Percentiles rank a stretch among this genome's conserved stretches.
phyloP scores from a whole-genome alignment of 129 eudicot genomes.

The Apium graveolens region DNA sequence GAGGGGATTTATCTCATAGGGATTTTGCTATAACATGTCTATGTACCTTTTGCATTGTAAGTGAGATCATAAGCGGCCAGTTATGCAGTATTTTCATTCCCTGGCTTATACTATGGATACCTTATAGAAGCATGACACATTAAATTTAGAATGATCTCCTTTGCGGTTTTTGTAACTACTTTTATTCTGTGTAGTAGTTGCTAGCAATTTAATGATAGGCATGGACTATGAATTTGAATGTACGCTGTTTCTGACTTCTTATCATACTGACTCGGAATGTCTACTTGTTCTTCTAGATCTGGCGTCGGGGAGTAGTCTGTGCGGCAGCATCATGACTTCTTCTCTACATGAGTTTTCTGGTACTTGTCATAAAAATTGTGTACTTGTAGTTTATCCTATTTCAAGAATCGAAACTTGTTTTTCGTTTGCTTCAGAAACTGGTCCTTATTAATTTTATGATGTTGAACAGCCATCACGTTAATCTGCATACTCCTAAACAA shows the following conservation, averaged over 20 bases:
- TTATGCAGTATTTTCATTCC: not conserved
- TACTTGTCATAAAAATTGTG: not conserved
- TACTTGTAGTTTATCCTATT: not conserved
- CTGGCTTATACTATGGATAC: not conserved
- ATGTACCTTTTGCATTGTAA: not conserved
- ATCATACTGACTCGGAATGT: slow-evolving; percentile 5
- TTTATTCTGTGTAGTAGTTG: not conserved
- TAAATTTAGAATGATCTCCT: not conserved
- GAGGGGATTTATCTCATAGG: not conserved
- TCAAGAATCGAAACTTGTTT: not conserved
- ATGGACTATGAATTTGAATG: not conserved
- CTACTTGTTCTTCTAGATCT: slow-evolving; percentile 15
- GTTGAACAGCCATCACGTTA: not conserved
- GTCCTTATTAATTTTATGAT: not conserved
- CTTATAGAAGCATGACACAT: not conserved
- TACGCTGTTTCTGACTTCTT: not conserved
- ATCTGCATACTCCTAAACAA: not conserved
- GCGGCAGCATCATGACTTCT: slow-evolving; percentile 24
- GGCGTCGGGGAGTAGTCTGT: slow-evolving; percentile 13
- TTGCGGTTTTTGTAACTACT: not conserved
- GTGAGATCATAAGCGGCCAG: not conserved
- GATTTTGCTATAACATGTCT: not conserved
- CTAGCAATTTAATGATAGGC: not conserved
- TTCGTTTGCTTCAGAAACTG: not conserved
- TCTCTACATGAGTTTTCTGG: slow-evolving; percentile 26